Percentiles rank a stretch among this genome's conserved stretches.
phyloP scores from a whole-genome alignment of 1,139 yeast genomes.

The Diutina mesorugosa region DNA sequence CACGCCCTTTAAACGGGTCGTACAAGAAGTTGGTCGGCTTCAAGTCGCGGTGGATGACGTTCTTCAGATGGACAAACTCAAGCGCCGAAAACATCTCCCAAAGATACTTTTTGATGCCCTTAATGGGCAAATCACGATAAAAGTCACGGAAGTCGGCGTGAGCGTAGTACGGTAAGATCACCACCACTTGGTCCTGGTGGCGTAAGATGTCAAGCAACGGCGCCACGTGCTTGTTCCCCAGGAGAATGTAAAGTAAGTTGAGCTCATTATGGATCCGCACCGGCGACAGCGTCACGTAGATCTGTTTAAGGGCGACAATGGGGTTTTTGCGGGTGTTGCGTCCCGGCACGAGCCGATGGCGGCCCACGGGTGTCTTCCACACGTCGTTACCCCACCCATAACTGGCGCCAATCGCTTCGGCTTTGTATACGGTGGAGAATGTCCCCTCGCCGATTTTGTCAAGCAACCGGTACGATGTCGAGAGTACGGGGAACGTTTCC shows the following conservation, averaged over 20 bases:
- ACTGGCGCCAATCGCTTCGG: conserved; percentile 50
- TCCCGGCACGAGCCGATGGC: not conserved
- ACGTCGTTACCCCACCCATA: conserved; percentile 24
- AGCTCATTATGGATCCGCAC: conserved; percentile 81
- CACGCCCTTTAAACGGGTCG: conserved; percentile 62
- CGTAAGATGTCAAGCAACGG: conserved; percentile 83
- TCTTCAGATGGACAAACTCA: conserved; percentile 61
- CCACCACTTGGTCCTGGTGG: conserved; percentile 81
- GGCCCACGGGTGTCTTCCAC: conserved; percentile 33
- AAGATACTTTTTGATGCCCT: conserved; percentile 73
- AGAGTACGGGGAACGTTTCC: conserved; percentile 49
- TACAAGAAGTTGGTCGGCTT: conserved; percentile 84
- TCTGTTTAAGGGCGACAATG: conserved; percentile 82
- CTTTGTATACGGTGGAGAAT: conserved; percentile 82
- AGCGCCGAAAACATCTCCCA: conserved; percentile 68
- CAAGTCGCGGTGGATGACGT: conserved; percentile 78
- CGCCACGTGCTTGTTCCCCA: conserved; percentile 67
- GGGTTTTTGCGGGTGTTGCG: conserved; percentile 20
- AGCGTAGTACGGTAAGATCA: conserved; percentile 81
- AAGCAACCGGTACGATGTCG: conserved; percentile 47
- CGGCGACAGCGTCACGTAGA: conserved; percentile 92
- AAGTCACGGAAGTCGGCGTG: conserved; percentile 87
- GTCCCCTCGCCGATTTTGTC: conserved; percentile 96
- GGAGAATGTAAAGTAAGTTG: conserved; percentile 53
- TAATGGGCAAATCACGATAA: conserved; percentile 64